Percentiles rank a stretch among this genome's conserved stretches.
These are phyloP conservation scores for Cryptococcus amylolentus DNA, from an alignment of 1,284 basidiomycete species.

Conservation along the genomic window DNA sequence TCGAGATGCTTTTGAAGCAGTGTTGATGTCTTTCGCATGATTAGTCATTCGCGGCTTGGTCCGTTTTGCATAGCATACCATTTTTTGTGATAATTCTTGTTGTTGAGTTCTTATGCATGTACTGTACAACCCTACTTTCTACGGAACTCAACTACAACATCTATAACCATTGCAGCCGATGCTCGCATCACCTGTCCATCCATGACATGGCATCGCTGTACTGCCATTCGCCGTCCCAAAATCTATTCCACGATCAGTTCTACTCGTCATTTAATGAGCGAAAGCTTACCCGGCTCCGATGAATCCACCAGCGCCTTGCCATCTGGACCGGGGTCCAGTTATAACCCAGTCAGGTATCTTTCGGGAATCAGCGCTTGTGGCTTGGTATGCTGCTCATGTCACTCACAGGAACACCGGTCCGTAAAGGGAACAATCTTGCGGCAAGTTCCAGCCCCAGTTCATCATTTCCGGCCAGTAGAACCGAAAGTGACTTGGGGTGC, in stretches of 20 bases:
- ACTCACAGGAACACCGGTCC: constrained; percentile 61
- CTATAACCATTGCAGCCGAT: too few species aligned
- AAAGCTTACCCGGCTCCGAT: constrained; percentile 54
- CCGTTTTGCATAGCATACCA: neutral
- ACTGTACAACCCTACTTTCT: neutral
- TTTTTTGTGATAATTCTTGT: neutral
- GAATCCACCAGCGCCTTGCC: constrained; percentile 65
- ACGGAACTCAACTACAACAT: too few species aligned
- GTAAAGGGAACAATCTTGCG: constrained; percentile 68
- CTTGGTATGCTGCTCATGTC: too few species aligned
- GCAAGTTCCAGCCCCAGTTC: constrained; percentile 61
- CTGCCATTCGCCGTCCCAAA: constrained; percentile 35
- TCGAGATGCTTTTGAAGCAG: constrained; percentile 23
- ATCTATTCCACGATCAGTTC: constrained; percentile 13
- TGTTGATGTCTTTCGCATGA: neutral
- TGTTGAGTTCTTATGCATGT: neutral
- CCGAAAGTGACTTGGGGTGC: constrained; percentile 47
- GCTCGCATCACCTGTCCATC: constrained; percentile 26
- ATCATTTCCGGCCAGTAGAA: constrained; percentile 63
- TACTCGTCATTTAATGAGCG: neutral
- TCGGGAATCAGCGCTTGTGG: neutral
- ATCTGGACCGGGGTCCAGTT: constrained; percentile 56
- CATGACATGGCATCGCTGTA: constrained; percentile 43
- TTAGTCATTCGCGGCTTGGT: neutral
- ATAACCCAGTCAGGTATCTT: constrained; percentile 70